phyloP scores from a whole-genome alignment of 202 grass and related monocot genomes.

The Bolboschoenoplectus hybrid region DNA sequence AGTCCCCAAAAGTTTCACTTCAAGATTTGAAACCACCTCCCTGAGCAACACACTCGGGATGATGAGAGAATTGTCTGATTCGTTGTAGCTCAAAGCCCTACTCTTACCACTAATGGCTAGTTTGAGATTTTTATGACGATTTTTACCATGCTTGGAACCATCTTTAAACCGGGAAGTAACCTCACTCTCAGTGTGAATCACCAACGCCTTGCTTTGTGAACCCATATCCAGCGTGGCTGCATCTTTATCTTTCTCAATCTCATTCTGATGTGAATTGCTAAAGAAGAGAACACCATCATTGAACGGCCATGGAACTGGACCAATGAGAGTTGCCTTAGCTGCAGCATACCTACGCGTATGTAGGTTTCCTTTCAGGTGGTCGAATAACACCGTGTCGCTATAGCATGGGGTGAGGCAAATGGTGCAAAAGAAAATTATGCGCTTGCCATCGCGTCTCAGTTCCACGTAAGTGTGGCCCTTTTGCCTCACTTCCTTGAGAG shows the following conservation, averaged over 20 bases:
- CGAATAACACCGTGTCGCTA: slow-evolving; percentile 89
- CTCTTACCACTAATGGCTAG: slow-evolving; percentile 25
- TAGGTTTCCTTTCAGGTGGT: slow-evolving; percentile 86
- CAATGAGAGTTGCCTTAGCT: slow-evolving; percentile 87
- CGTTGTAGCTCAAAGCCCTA: slow-evolving; percentile 36
- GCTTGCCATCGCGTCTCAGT: slow-evolving; percentile 71
- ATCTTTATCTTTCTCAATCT: slow-evolving; percentile 44
- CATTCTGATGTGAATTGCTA: slow-evolving; percentile 48
- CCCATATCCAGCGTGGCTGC: slow-evolving; percentile 42
- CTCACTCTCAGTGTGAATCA: slow-evolving; percentile 51
- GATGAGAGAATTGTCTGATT: slow-evolving; percentile 48
- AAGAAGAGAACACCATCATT: slow-evolving; percentile 97
- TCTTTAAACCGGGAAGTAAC: slow-evolving; percentile 51
- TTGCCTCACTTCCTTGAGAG: slow-evolving; percentile 78
- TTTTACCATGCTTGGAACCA: slow-evolving; percentile 44
- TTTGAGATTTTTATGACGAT: slow-evolving; percentile 33
- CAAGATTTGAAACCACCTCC: slow-evolving; percentile 60
- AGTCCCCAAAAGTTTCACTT: slow-evolving; percentile 66
- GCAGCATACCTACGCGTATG: slow-evolving; percentile 62
- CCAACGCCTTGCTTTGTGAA: slow-evolving; percentile 55
- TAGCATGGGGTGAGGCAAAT: slow-evolving; percentile 95
- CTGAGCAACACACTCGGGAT: slow-evolving; percentile 80
- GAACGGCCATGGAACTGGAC: slow-evolving; percentile 91
- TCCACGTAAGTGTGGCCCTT: slow-evolving; percentile 87
- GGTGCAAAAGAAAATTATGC: slow-evolving; percentile 96